Conservation (phyloP, 345 rosid species). For the Rhizophora apiculata region DNA sequence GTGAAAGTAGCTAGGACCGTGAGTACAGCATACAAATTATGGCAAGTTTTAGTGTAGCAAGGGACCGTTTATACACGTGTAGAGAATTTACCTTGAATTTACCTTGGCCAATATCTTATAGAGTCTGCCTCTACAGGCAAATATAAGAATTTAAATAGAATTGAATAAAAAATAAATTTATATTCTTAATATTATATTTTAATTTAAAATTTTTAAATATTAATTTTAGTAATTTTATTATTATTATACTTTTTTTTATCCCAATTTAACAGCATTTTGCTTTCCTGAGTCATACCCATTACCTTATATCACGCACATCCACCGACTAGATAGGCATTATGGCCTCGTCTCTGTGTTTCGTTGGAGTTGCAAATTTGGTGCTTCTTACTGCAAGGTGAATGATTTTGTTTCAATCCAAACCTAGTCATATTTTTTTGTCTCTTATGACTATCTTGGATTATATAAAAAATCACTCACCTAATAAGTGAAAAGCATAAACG, state of each 20-base stretch:
- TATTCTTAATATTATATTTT: no score
- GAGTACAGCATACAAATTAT: neutral
- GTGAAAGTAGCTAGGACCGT: neutral
- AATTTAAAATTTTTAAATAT: no score
- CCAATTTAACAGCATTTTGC: neutral
- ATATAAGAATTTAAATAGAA: no score
- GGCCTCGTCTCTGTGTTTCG: neutral
- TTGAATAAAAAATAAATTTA: no score
- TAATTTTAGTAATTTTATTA: no score
- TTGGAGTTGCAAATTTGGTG: slow-evolving; percentile 1
- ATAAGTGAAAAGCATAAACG: no score
- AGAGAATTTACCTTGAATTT: neutral
- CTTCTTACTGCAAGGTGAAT: neutral
- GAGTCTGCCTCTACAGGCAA: no score
- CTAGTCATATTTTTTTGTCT: slow-evolving; percentile 9
- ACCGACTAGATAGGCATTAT: neutral
- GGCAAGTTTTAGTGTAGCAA: neutral
- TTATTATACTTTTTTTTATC: neutral
- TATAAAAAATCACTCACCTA: no score
- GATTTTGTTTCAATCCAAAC: neutral
- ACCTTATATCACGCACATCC: neutral
- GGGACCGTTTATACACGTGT: neutral
- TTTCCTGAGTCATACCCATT: slow-evolving; percentile 29
- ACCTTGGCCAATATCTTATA: neutral
- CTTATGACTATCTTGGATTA: no score